A percentile compares a stretch with the other conserved stretches of the same genome.
phyloP scores from a whole-genome alignment of 2,329 filamentous ascomycete genomes.

The Calonectria crousiana region DNA sequence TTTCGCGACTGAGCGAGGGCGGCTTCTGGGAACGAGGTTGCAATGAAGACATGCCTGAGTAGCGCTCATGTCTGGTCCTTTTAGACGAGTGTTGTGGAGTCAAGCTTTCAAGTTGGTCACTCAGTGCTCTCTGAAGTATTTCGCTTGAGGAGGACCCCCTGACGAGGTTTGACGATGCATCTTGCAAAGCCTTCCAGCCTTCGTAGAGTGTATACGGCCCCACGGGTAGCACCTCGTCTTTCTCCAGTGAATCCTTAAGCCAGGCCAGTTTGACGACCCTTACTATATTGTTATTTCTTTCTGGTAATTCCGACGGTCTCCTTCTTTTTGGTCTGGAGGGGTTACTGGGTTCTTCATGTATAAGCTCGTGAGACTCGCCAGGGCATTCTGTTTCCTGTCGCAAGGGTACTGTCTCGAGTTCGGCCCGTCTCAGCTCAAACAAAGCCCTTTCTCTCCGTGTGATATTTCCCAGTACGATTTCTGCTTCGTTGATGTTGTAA shows the following conservation, averaged over 20 bases:
- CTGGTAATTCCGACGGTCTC: conserved; percentile 20
- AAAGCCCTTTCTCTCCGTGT: conserved; percentile 76
- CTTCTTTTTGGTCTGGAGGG: conserved; percentile 34
- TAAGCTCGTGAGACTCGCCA: not conserved
- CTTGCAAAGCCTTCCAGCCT: conserved; percentile 52
- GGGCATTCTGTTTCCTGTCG: conserved; percentile 2
- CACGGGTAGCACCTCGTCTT: conserved; percentile 59
- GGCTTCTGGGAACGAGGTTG: conserved; percentile 35
- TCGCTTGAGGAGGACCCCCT: conserved; percentile 21
- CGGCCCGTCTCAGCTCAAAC: conserved; percentile 80
- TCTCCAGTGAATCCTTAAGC: conserved; percentile 66
- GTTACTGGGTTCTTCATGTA: conserved; percentile 14
- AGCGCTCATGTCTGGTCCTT: conserved; percentile 21
- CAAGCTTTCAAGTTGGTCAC: conserved; percentile 14
- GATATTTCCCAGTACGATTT: conserved; percentile 81
- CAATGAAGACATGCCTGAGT: conserved; percentile 9
- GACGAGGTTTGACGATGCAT: not conserved
- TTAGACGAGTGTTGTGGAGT: not conserved
- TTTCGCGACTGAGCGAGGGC: conserved; percentile 69
- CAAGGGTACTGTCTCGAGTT: conserved; percentile 66
- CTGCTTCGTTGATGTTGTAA: conserved; percentile 78
- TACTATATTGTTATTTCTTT: conserved; percentile 46
- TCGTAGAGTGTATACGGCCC: conserved; percentile 67
- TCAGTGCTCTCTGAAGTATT: conserved; percentile 31
- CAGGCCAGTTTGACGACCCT: conserved; percentile 71